Percentiles rank a stretch among this genome's conserved stretches.
These are phyloP conservation scores for Carex myosuroides DNA, from an alignment of 176 grass and related monocot species.

Conservation along the genomic window DNA sequence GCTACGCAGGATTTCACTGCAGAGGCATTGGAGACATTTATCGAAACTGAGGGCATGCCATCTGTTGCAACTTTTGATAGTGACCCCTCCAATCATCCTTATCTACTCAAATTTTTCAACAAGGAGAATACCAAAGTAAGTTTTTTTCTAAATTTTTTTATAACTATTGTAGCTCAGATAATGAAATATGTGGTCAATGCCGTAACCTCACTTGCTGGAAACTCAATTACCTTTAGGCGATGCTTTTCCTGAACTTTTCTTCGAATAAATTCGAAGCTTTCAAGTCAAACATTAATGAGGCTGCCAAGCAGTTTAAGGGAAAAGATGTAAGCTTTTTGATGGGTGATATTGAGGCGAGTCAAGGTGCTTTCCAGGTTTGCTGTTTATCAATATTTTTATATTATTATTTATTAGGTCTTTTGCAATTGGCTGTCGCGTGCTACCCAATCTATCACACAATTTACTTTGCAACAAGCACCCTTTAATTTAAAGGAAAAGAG, in stretches of 20 bases:
- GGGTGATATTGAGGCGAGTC: constrained; percentile 70
- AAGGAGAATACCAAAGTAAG: constrained; percentile 54
- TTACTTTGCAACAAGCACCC: not conserved
- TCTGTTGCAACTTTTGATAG: constrained; percentile 74
- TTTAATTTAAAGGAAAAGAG: not conserved
- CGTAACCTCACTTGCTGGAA: not conserved
- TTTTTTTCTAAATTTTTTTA: not conserved
- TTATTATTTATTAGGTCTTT: constrained; percentile 6
- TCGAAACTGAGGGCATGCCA: constrained; percentile 63
- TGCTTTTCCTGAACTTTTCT: constrained; percentile 84
- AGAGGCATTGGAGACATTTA: constrained; percentile 59
- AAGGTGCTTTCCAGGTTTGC: constrained; percentile 77
- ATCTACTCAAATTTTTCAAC: constrained; percentile 74
- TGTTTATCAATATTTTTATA: not conserved
- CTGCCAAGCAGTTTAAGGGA: constrained; percentile 53
- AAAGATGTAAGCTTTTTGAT: constrained; percentile 87
- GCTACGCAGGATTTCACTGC: constrained; percentile 72
- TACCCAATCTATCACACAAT: not conserved
- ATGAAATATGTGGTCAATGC: not conserved
- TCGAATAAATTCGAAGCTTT: constrained; percentile 56
- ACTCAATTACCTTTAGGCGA: constrained; percentile 39
- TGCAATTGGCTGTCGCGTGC: not conserved
- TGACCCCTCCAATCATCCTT: constrained; percentile 70
- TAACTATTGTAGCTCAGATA: not conserved
- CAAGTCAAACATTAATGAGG: constrained; percentile 47